Evolutionary conservation across 441 rosid genomes (phyloP).

Genomic region (Geranium incanum): DNA sequence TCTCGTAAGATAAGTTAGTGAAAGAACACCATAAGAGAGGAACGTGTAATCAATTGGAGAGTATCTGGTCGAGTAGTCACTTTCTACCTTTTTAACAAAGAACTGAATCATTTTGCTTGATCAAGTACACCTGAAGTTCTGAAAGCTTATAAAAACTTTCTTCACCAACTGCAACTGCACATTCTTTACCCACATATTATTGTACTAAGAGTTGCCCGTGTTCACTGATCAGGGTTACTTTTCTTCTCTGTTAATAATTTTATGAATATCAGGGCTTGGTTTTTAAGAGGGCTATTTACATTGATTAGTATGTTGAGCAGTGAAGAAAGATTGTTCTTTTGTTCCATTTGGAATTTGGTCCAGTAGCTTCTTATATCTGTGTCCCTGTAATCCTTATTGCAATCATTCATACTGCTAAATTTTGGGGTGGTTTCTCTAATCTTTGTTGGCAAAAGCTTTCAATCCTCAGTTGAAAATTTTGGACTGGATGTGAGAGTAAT

Average conservation of each 20-base stretch:
- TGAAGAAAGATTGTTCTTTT: not conserved
- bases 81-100: not conserved
- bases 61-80: not conserved
- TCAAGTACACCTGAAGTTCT: not conserved
- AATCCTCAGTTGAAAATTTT: not conserved
- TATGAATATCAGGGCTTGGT: not conserved
- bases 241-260: not conserved
- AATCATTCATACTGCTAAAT: not conserved
- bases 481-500: not conserved
- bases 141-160: not conserved
- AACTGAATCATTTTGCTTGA: not conserved
- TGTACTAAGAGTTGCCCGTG: not conserved
- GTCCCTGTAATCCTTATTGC: not conserved
- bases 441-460: not conserved
- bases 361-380: not conserved
- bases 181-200: not conserved
- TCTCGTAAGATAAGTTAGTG: not conserved
- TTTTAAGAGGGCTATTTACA: not conserved
- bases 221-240: not conserved
- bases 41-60: not conserved
- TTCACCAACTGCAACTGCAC: not conserved
- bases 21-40: not conserved
- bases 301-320: slow-evolving; percentile 3
- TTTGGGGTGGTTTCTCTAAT: not conserved
- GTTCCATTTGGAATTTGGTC: not conserved